phyloP scores from a whole-genome alignment of 257 asterid genomes.

The Solanum corneliomulleri region DNA sequence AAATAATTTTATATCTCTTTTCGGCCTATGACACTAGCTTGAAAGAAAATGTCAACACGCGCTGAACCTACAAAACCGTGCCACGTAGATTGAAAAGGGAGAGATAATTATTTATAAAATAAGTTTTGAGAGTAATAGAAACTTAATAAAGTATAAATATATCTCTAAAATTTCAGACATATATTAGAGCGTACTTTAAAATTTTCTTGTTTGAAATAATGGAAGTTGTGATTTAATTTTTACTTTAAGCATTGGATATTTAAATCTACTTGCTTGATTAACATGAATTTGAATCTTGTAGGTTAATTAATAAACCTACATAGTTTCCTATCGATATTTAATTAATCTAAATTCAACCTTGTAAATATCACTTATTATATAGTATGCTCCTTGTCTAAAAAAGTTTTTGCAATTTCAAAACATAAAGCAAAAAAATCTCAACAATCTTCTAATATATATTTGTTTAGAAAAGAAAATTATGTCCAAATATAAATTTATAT shows the following conservation, averaged over 20 bases:
- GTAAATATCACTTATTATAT: neutral
- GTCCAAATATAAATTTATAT: neutral
- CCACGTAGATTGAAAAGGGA: accelerated
- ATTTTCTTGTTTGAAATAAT: neutral
- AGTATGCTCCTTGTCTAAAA: neutral
- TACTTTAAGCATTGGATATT: neutral
- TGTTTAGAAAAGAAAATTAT: neutral
- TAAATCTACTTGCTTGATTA: neutral
- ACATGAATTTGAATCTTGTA: neutral
- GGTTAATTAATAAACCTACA: neutral
- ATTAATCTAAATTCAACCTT: neutral
- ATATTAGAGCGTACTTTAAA: too few species aligned
- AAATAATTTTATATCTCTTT: too few species aligned
- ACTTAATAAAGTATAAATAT: too few species aligned
- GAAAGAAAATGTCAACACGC: too few species aligned
- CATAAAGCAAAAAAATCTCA: neutral
- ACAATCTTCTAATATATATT: neutral
- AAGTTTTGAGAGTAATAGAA: accelerated
- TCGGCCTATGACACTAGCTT: too few species aligned
- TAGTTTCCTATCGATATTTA: neutral
- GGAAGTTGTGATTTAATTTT: neutral
- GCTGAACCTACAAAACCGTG: too few species aligned
- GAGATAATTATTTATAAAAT: too few species aligned
- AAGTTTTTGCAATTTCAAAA: neutral
- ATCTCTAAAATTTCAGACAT: accelerated